Base-by-base conservation (phyloP, 1,284 basidiomycete genomes). In the Schizopora paradoxa region DNA sequence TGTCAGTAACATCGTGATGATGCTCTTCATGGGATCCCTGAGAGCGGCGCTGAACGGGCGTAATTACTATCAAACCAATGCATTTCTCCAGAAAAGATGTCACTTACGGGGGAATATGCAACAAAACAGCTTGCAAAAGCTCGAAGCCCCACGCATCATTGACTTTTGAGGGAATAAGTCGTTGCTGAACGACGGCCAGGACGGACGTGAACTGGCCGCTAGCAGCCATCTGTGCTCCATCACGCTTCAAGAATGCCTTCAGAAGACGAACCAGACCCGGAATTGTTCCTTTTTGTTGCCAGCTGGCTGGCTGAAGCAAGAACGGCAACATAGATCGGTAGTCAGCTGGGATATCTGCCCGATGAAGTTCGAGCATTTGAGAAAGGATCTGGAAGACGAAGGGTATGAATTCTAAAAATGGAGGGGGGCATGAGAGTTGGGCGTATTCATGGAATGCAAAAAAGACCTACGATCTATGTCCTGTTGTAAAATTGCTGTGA, bases 361-460 rank as follows among this genome's bases (percentile, higher is more conserved):
- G 66, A 58, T 95, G 93, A 6, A 91, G 70, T 55, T 94, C 90
- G 28, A 99, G 82, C 75, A 99, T 91, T 63, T 99, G 95, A 0
- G 93, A 88, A 25, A 98, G 79, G 55, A 99, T 82, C 62, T 99
- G 96, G 75, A 99, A 98, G 42, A 91, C 88, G 62, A 95, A 99
- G 1, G 95, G 95, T 43, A 96, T 87, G 62, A 97, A 99, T 68
- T 98, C 95, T 91, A 39, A 43, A n/a, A 43, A 26, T 34, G 21
- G 26, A 26, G 6, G 32, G 16, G 31, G 6, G 1, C 13, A 4
- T 34, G 7, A 6, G n/a, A 28, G 6, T 19, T 2, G 2, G 16
- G 16, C 16, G 31, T 14, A n/a, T 45, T 33, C n/a, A 27, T 22
- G 22, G 26, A 43, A 6, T 10, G 37, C 6, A 37, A 41, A n/a